phyloP scores from a whole-genome alignment of 2,329 filamentous ascomycete species.

The Ambrosiella cleistominuta region DNA sequence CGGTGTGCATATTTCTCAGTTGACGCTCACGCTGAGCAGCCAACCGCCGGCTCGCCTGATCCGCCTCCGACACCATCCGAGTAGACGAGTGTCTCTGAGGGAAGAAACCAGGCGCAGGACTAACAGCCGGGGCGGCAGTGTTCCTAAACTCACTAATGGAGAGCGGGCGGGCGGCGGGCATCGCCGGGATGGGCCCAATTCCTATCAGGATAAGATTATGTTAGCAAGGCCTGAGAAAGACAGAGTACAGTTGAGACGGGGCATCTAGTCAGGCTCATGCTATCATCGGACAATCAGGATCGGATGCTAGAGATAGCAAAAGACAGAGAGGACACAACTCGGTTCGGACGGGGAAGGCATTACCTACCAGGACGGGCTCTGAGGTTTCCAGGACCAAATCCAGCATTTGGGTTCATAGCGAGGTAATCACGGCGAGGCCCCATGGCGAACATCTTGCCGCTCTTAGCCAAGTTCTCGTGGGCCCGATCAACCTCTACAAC shows the following conservation, averaged over 20 bases:
- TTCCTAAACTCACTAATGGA: constrained; percentile 72
- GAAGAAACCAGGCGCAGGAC: constrained; percentile 16
- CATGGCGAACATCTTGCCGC: constrained; percentile 72
- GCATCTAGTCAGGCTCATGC: too few relatives aligned
- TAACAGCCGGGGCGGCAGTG: constrained; percentile 33
- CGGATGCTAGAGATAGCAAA: too few relatives aligned
- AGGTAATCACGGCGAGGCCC: constrained; percentile 65
- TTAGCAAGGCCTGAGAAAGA: background rate
- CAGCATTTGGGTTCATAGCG: constrained; percentile 33
- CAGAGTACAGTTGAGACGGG: background rate
- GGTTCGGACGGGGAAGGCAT: constrained; percentile 13
- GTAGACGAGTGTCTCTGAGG: background rate
- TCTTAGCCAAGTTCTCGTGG: constrained; percentile 89
- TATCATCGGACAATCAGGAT: too few relatives aligned
- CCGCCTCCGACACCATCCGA: constrained; percentile 84
- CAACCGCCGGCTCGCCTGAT: constrained; percentile 98
- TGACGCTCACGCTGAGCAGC: constrained; percentile 97
- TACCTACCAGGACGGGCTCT: constrained; percentile 18
- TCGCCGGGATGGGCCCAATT: constrained; percentile 47
- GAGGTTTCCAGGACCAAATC: constrained; percentile 20
- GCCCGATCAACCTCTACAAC: constrained; percentile 78
- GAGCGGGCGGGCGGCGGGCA: constrained; percentile 52
- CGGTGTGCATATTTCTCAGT: constrained; percentile 98
- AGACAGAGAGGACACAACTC: background rate
- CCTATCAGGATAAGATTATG: constrained; percentile 10